These are phyloP conservation scores for Saccharomycopsis hybrid DNA, from an alignment of 1,139 yeast genomes.

Conservation along the genomic window DNA sequence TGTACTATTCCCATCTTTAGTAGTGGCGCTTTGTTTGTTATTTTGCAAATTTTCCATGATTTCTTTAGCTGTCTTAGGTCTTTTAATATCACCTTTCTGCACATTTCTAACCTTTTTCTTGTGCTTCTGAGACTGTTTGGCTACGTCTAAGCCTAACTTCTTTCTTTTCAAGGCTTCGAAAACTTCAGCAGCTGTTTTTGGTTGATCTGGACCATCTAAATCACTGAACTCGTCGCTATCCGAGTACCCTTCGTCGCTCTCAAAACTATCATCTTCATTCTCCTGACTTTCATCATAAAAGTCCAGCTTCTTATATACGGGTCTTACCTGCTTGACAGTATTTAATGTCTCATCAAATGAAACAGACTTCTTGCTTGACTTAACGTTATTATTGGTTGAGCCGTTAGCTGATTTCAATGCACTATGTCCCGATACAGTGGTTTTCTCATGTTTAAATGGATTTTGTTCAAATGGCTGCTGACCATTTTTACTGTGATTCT, in stretches of 20 bases:
- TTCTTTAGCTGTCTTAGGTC: conserved; percentile 11
- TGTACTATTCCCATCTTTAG: conserved; percentile 1
- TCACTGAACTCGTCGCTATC: conserved; percentile 14
- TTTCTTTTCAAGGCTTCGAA: conserved; percentile 10
- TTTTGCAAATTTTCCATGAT: conserved; percentile 11
- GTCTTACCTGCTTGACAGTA: conserved; percentile 3
- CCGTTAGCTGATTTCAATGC: no score
- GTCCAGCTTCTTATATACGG: conserved; percentile 17
- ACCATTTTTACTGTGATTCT: neutral
- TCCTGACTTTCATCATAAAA: conserved; percentile 22
- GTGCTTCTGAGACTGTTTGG: no score
- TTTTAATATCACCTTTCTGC: neutral
- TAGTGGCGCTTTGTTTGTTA: neutral
- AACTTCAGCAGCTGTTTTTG: conserved; percentile 15
- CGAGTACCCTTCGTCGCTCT: conserved; percentile 25
- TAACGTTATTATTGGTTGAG: no score
- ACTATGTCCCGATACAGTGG: no score
- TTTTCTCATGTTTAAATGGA: no score
- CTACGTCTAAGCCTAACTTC: neutral
- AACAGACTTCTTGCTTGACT: conserved; percentile 17
- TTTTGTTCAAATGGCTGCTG: no score
- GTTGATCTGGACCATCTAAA: conserved; percentile 17
- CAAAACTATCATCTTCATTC: conserved; percentile 22
- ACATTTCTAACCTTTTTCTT: neutral
- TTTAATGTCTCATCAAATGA: conserved; percentile 16